Conservation (phyloP, 257 asterid genomes). For the Nicotiana undulata region DNA sequence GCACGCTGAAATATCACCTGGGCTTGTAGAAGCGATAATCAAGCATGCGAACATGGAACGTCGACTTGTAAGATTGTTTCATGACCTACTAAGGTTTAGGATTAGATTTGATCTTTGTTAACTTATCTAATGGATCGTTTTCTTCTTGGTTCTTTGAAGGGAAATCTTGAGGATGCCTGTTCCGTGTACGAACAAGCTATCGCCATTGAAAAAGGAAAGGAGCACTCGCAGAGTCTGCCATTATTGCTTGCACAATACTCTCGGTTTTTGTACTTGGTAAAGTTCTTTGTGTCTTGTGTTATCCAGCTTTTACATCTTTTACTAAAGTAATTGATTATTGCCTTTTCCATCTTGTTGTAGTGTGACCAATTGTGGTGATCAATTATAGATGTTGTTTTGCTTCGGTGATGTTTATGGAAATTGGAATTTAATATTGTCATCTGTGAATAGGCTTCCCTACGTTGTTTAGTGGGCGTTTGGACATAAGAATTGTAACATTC, state of each 20-base stretch:
- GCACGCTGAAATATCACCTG: constrained; percentile 91
- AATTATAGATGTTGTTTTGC: background rate
- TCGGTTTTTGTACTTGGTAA: constrained; percentile 75
- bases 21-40: constrained; percentile 86
- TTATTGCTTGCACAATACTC: constrained; percentile 86
- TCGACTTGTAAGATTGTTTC: constrained; percentile 55
- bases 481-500: too few relatives aligned
- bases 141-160: constrained; percentile 41
- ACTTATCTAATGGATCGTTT: background rate
- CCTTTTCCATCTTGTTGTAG: constrained; percentile 7
- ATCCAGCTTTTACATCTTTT: background rate
- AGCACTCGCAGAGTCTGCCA: constrained; percentile 83
- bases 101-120: background rate
- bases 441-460: background rate
- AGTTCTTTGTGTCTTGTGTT: constrained; percentile 1
- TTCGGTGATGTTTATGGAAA: background rate
- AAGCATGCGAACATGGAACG: constrained; percentile 97
- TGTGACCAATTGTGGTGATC: background rate
- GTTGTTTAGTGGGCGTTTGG: background rate
- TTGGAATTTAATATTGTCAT: background rate
- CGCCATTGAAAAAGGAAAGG: constrained; percentile 93
- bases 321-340: background rate
- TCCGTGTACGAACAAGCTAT: constrained; percentile 87
- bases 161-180: constrained; percentile 74
- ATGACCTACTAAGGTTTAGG: background rate